Evolutionary conservation across 1,284 basidiomycete species (phyloP), one percentile per base, ranked within the genome.

Genomic region (Sanguinoderma infundibulare): DNA sequence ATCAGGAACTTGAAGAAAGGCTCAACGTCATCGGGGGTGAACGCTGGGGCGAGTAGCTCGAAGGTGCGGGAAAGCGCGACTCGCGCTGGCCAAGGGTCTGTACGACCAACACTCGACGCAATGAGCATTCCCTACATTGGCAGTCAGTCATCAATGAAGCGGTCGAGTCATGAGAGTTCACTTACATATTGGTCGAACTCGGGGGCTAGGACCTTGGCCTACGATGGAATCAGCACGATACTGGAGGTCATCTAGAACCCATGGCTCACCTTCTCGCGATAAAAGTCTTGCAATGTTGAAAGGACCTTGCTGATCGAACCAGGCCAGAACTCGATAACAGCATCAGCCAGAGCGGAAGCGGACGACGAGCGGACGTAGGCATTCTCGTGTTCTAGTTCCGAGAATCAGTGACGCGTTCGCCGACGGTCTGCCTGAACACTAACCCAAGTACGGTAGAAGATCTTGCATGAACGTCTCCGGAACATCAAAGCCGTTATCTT

Each of bases 401-500:
- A 5, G 51, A 5, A 55, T 64, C 28, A 64, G 54, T 40, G 28
- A 10, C 28, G n/a, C n/a, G 10, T 30, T 12, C 5, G 17, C 15
- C 14, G 28, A 32, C 17, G 12, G n/a, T 32, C 15, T 20, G 7
- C 12, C 26, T 17, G 2, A 5, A 12, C 7, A 71, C 83, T 64
- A 70, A 93, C 93, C 90, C 26, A 98, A 82, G 71, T 89, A 93
- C 0, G 77, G 74, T 10, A 95, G 73, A 17, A 98, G 78, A 46
- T 83, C 79, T 1, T 75, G 73, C 0, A 94, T 77, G 74, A 90
- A 98, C 3, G 75, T 76, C 68, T 94, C 92, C 0, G 93, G 87
- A 6, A 98, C 87, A 70, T 98, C 95, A 38, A 99, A 77, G 12
- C 94, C 96, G 69, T 99, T 99, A 70, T 99, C 98, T 61, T 98